These are phyloP conservation scores for Chalaropsis thielavioides DNA, from an alignment of 2,329 filamentous ascomycete genomes.

Conservation along the genomic window DNA sequence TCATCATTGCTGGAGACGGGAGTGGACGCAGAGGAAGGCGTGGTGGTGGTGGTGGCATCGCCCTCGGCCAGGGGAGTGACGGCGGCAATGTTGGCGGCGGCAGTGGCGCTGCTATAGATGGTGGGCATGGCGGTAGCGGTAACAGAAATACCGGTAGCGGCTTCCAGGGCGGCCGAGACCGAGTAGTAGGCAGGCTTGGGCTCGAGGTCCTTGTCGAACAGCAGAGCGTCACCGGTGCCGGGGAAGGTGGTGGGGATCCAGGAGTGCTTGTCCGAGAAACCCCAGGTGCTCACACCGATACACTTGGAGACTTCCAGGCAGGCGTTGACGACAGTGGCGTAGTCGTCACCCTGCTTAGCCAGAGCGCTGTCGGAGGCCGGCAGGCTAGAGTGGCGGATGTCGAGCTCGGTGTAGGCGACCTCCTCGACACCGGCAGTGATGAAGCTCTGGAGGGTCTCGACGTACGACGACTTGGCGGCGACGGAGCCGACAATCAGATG, in stretches of 20 bases:
- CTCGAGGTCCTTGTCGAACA: slow-evolving; percentile 30
- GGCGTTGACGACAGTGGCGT: slow-evolving; percentile 22
- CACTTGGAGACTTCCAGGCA: slow-evolving; percentile 23
- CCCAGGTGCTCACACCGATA: slow-evolving; percentile 26
- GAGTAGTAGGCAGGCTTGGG: slow-evolving; percentile 31
- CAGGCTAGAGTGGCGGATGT: slow-evolving; percentile 30
- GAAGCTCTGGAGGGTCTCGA: slow-evolving; percentile 31
- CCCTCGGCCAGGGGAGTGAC: slow-evolving; percentile 17
- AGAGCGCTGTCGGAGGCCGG: slow-evolving; percentile 23
- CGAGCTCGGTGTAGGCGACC: slow-evolving; percentile 41
- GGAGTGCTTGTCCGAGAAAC: slow-evolving; percentile 26
- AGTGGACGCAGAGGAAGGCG: slow-evolving; percentile 7
- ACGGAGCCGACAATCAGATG: slow-evolving; percentile 44
- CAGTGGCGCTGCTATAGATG: not conserved
- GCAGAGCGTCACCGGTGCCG: slow-evolving; percentile 29
- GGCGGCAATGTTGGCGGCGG: slow-evolving; percentile 24
- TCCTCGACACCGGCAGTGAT: slow-evolving; percentile 31
- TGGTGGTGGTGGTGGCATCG: not conserved
- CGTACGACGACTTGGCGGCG: slow-evolving; percentile 29
- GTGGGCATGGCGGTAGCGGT: slow-evolving; percentile 18
- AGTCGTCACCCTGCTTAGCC: slow-evolving; percentile 23
- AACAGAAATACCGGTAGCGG: not conserved
- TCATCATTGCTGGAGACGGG: not conserved
- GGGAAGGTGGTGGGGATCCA: slow-evolving; percentile 31
- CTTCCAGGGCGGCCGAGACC: slow-evolving; percentile 25